Evolutionary conservation across 768 basidiomycete species (phyloP).

Genomic region (Termitomyces sp.): DNA sequence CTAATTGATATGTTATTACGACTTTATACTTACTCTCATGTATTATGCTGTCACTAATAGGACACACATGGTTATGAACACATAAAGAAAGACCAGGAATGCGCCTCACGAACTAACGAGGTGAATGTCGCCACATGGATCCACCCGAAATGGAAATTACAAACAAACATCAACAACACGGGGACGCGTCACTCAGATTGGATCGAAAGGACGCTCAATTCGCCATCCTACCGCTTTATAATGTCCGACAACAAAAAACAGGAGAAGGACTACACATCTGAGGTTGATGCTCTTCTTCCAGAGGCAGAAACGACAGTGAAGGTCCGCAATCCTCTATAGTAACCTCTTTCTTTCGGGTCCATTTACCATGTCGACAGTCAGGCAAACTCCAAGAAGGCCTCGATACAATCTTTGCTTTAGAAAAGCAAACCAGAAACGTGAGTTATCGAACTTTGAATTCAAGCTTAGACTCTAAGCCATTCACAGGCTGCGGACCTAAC

Average conservation of each 20-base stretch:
- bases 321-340: constrained; percentile 39
- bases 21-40: constrained; percentile 32
- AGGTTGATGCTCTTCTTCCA: constrained; percentile 74
- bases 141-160: constrained; percentile 9
- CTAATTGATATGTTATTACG: constrained; percentile 35
- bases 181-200: constrained; percentile 63
- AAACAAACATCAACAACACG: constrained; percentile 43
- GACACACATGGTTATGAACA: constrained; percentile 21
- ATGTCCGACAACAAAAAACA: constrained; percentile 85
- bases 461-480: constrained; percentile 1
- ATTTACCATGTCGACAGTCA: constrained; percentile 40
- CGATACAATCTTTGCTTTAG: constrained; percentile 84
- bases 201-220: constrained; percentile 25
- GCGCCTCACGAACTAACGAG: constrained; percentile 9
- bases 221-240: constrained; percentile 36
- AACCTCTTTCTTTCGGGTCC: constrained; percentile 1
- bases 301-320: constrained; percentile 66
- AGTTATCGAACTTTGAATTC: neutral
- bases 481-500: constrained; percentile 83
- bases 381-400: constrained; percentile 83
- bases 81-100: neutral
- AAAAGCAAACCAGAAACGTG: constrained; percentile 97
- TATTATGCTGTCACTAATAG: constrained; percentile 37
- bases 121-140: constrained; percentile 27
- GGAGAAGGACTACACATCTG: constrained; percentile 82